Conservation (phyloP, 148 eudicot genomes). For the Camellia granthamiana region DNA sequence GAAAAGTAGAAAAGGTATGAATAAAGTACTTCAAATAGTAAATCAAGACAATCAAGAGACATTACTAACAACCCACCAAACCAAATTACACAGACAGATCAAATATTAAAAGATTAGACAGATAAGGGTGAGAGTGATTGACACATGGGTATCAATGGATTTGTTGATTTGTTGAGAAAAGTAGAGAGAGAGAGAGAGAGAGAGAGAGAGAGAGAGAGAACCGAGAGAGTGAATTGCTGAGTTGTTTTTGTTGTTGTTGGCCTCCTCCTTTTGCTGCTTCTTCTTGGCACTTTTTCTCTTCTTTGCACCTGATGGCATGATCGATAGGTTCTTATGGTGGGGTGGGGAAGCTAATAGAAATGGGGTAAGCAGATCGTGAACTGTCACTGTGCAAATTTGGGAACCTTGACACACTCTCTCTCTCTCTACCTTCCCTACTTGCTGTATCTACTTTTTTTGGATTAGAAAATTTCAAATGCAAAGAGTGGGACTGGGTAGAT, state of each 20-base stretch:
- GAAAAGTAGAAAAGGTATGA: not conserved
- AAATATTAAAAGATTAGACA: slow-evolving; percentile 10
- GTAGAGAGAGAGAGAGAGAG: not conserved
- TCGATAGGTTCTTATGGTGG: slow-evolving; percentile 14
- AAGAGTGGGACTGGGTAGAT: not conserved
- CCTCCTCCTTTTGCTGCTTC: slow-evolving; percentile 31
- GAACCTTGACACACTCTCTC: not conserved
- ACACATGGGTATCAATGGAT: slow-evolving; percentile 30
- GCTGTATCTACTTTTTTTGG: too few relatives aligned
- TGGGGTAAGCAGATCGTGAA: slow-evolving; percentile 22
- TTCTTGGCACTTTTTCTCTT: slow-evolving; percentile 78
- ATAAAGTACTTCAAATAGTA: not conserved
- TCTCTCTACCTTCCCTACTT: not conserved
- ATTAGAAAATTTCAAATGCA: not conserved
- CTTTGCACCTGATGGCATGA: slow-evolving; percentile 63
- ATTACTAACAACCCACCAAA: slow-evolving; percentile 10
- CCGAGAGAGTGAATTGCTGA: slow-evolving; percentile 44
- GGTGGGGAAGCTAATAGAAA: not conserved
- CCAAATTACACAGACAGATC: slow-evolving; percentile 19
- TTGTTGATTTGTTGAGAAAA: not conserved
- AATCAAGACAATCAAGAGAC: slow-evolving; percentile 7
- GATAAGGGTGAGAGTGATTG: slow-evolving; percentile 13
- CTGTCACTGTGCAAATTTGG: not conserved
- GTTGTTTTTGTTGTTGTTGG: not conserved
- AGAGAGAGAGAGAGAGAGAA: slow-evolving; percentile 14